These are phyloP conservation scores for Solanum paucissectum DNA, from an alignment of 257 asterid genomes.

Conservation along the genomic window DNA sequence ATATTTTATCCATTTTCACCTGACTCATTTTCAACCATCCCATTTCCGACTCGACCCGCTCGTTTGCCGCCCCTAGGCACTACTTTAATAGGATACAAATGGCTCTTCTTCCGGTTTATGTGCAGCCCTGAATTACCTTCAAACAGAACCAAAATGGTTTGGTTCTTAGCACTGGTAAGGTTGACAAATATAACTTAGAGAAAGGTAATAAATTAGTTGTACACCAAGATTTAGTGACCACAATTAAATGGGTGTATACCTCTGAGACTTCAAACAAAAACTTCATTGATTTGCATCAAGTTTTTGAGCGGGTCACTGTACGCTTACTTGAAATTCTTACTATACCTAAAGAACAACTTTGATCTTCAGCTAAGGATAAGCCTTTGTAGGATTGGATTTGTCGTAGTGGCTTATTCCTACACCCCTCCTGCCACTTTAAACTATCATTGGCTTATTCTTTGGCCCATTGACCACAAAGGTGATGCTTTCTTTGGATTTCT, in stretches of 20 bases:
- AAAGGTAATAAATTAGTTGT: neutral
- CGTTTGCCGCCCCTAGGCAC: neutral
- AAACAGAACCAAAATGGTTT: neutral
- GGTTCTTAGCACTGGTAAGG: neutral
- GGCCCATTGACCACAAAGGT: neutral
- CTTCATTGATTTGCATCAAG: neutral
- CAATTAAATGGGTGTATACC: neutral
- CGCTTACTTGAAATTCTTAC: neutral
- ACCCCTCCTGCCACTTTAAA: neutral
- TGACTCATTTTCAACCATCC: neutral
- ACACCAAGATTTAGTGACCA: neutral
- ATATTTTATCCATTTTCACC: neutral
- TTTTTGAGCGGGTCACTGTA: neutral
- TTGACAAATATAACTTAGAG: neutral
- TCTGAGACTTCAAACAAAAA: neutral
- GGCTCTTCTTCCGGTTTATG: neutral
- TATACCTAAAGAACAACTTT: neutral
- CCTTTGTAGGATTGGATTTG: neutral
- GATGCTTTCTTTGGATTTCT: neutral
- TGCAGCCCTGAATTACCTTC: neutral
- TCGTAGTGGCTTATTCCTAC: neutral
- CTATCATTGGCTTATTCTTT: neutral
- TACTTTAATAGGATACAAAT: neutral
- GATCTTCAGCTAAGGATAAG: neutral
- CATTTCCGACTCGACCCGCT: neutral